Evolutionary conservation across 352 stramenopile genomes (phyloP), one percentile per base, ranked within the genome.

Genomic region (Thalassiosira hispida): DNA sequence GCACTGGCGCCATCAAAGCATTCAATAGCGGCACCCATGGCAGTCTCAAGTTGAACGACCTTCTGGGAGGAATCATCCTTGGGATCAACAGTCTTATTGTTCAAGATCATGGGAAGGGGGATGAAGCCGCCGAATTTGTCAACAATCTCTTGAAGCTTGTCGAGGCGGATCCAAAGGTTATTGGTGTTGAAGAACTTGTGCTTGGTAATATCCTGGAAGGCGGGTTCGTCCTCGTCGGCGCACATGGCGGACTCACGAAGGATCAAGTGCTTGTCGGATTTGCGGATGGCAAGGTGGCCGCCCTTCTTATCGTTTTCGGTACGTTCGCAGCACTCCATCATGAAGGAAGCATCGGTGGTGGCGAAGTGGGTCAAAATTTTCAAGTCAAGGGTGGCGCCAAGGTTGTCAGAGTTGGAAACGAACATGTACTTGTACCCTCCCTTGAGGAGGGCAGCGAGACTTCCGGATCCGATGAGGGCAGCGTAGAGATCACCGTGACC

Each of bases 101-200:
- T 98, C 84, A 98, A 98, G 83, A 99, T 98, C 86, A 99, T 99
- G 27, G 94, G 92, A 38, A 97, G 94, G 57, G 98, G 95, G 65
- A 99, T 98, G 61, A 98, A 96, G 33, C 96, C 96, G 70, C 97
- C 96, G 71, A 97, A 96, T 65, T 97, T 95, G 0, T 97, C 95
- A 49, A 99, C 96, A 56, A 99, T 95, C 55, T 95, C 89, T 75
- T 99, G 97, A 63, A 99, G 96, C 59, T 97, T 97, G 35, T 98
- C 96, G 40, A 99, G 77, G 72, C 98, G 98, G 46, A 99, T 97
- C 97, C 97, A 99, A 18, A 99, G 86, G 78, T 99, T 99, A 89
- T 99, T 99, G 59, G 97, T 99, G 88, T 99, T 99, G 93, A 99
- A 99, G 67, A 96, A 98, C 55, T 95, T 90, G 83, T 99, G 98